Conservation (phyloP, 1,139 yeast genomes). For the Geotrichum candidum region DNA sequence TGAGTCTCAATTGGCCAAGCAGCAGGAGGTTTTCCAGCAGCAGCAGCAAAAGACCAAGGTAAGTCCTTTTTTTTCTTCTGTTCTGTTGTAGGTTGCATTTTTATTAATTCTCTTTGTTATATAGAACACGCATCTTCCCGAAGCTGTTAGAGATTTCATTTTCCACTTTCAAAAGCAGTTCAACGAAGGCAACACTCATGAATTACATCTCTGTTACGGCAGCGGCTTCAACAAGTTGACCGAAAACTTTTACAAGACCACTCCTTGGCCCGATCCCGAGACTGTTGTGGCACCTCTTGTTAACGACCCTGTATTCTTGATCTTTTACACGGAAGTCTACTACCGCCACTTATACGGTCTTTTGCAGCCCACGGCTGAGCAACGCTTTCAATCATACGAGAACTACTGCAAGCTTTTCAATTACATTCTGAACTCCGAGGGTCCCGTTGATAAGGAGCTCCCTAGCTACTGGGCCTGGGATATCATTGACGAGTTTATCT, state of each 20-base stretch:
- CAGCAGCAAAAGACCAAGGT: conserved; percentile 24
- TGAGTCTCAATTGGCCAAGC: conserved; percentile 33
- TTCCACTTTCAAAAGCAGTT: conserved; percentile 41
- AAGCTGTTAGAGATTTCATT: conserved; percentile 41
- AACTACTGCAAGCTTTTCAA: conserved; percentile 47
- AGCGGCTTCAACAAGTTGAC: conserved; percentile 42
- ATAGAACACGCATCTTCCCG: conserved; percentile 36
- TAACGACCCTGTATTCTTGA: conserved; percentile 42
- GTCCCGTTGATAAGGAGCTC: conserved; percentile 41
- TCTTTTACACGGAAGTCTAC: conserved; percentile 45
- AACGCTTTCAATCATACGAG: conserved; percentile 43
- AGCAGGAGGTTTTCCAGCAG: conserved; percentile 32
- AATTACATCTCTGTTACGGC: conserved; percentile 43
- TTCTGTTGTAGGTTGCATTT: background rate
- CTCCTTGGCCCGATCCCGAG: conserved; percentile 45
- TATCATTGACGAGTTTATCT: conserved; percentile 47
- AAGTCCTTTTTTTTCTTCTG: background rate
- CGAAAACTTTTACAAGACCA: conserved; percentile 40
- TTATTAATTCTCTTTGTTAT: background rate
- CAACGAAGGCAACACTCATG: conserved; percentile 40
- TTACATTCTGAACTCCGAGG: conserved; percentile 40
- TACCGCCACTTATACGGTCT: conserved; percentile 45
- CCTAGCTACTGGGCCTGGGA: conserved; percentile 49
- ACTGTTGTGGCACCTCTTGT: conserved; percentile 41
- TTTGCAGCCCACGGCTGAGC: conserved; percentile 40